phyloP scores from a whole-genome alignment of 768 basidiomycete genomes.

The Rhodosporidiobolus odoratus region DNA sequence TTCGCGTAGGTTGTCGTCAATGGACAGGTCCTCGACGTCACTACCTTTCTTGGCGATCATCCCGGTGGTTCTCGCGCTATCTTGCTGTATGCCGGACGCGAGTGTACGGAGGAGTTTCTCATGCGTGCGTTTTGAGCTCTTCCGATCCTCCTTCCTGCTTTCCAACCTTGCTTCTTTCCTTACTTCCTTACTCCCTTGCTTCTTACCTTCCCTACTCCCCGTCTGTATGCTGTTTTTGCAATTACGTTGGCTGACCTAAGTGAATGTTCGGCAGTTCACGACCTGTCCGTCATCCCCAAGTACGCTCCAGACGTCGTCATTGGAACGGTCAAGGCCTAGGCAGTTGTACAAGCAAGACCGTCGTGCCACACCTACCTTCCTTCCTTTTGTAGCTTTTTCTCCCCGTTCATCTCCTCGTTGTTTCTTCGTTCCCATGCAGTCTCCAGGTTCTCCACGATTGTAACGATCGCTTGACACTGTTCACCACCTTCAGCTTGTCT shows the following conservation, averaged over 20 bases:
- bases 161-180: neutral
- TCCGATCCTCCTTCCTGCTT: neutral
- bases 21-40: slow-evolving; percentile 81
- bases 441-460: no score
- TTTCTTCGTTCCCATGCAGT: no score
- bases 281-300: slow-evolving; percentile 36
- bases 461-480: no score
- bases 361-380: neutral
- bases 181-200: neutral
- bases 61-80: slow-evolving; percentile 51
- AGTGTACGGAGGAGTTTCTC: slow-evolving; percentile 77
- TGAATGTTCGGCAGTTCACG: slow-evolving; percentile 9
- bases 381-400: neutral
- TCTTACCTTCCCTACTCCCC: neutral
- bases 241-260: no score
- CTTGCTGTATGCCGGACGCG: slow-evolving; percentile 78
- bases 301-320: slow-evolving; percentile 37
- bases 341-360: no score
- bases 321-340: slow-evolving; percentile 22
- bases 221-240: no score
- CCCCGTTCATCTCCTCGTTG: neutral
- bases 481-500: no score
- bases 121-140: slow-evolving; percentile 12
- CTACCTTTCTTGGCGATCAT: slow-evolving; percentile 79
- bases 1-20: slow-evolving; percentile 57